Evolutionary conservation across 208 protist genomes (phyloP).

Genomic region (Trypanosoma caninum): DNA sequence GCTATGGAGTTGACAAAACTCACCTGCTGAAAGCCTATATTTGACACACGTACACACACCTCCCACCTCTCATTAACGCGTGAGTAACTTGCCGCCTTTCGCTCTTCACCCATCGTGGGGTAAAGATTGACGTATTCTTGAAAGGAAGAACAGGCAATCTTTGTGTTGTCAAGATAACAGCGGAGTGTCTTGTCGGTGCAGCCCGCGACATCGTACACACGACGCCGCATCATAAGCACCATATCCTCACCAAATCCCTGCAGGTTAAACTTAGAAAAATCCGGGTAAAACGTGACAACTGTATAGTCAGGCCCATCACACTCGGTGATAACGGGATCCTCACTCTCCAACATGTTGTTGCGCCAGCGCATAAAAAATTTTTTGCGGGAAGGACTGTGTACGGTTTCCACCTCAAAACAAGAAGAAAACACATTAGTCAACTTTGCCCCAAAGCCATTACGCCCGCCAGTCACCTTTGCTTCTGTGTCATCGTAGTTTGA

Average conservation of each 20-base stretch:
- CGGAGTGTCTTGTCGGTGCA: slow-evolving; percentile 87
- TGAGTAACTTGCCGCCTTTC: slow-evolving; percentile 64
- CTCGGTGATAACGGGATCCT: slow-evolving; percentile 87
- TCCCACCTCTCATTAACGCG: slow-evolving; percentile 97
- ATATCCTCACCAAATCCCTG: slow-evolving; percentile 96
- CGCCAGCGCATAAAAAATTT: slow-evolving; percentile 96
- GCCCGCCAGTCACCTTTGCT: slow-evolving; percentile 95
- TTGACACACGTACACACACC: slow-evolving; percentile 92
- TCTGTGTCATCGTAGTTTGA: slow-evolving; percentile 99
- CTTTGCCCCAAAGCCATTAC: slow-evolving; percentile 99
- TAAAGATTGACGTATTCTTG: slow-evolving; percentile 98
- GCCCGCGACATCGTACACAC: slow-evolving; percentile 99
- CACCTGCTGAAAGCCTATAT: slow-evolving; percentile 97
- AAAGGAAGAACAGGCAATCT: slow-evolving; percentile 94
- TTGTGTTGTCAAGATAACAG: slow-evolving; percentile 97
- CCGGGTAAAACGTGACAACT: slow-evolving; percentile 98
- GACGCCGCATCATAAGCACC: slow-evolving; percentile 94
- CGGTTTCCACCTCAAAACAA: slow-evolving; percentile 97
- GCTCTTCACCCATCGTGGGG: slow-evolving; percentile 87
- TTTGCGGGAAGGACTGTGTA: slow-evolving; percentile 86
- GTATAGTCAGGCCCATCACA: slow-evolving; percentile 94
- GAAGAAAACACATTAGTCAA: slow-evolving; percentile 99
- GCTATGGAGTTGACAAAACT: slow-evolving; percentile 99
- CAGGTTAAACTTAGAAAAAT: slow-evolving; percentile 97
- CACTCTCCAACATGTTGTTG: slow-evolving; percentile 96